Evolutionary conservation across 805 yeast genomes (phyloP).

Genomic region (Cyberlindnera mississippiensis): DNA sequence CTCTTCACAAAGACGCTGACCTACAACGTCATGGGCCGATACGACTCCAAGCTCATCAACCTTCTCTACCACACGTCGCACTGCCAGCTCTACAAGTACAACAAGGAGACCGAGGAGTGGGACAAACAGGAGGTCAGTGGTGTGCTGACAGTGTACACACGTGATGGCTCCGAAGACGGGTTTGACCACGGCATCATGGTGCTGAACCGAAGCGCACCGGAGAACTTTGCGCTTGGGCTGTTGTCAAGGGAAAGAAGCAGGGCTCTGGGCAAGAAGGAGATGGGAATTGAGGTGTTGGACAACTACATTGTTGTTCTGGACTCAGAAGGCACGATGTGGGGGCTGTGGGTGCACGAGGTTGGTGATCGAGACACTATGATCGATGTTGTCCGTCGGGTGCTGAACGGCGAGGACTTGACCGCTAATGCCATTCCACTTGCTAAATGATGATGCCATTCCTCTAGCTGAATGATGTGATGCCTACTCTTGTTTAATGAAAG

Average conservation of each 20-base stretch:
- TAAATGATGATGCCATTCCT: no score
- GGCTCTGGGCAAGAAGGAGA: conserved; percentile 36
- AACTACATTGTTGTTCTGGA: conserved; percentile 67
- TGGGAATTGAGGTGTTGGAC: conserved; percentile 66
- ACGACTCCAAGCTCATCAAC: conserved; percentile 69
- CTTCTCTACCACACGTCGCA: conserved; percentile 67
- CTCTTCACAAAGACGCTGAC: conserved; percentile 66
- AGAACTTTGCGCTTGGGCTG: conserved; percentile 68
- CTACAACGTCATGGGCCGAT: conserved; percentile 71
- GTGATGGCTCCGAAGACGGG: conserved; percentile 37
- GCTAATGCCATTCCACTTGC: not conserved
- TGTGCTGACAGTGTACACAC: conserved; percentile 58
- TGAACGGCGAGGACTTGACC: conserved; percentile 9
- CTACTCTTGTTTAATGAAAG: no score
- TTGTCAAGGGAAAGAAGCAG: conserved; percentile 49
- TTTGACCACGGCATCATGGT: conserved; percentile 68
- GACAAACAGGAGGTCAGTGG: conserved; percentile 67
- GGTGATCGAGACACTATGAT: conserved; percentile 59
- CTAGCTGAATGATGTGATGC: no score
- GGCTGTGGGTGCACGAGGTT: conserved; percentile 73
- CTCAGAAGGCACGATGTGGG: conserved; percentile 65
- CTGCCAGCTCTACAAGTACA: conserved; percentile 65
- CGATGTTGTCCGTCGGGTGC: conserved; percentile 36
- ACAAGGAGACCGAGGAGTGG: conserved; percentile 53
- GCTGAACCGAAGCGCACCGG: conserved; percentile 63